A percentile compares a stretch with the other conserved stretches of the same genome.
These are phyloP conservation scores for Elaeis guineensis DNA, from an alignment of 176 grass and related monocot species.

Conservation along the genomic window DNA sequence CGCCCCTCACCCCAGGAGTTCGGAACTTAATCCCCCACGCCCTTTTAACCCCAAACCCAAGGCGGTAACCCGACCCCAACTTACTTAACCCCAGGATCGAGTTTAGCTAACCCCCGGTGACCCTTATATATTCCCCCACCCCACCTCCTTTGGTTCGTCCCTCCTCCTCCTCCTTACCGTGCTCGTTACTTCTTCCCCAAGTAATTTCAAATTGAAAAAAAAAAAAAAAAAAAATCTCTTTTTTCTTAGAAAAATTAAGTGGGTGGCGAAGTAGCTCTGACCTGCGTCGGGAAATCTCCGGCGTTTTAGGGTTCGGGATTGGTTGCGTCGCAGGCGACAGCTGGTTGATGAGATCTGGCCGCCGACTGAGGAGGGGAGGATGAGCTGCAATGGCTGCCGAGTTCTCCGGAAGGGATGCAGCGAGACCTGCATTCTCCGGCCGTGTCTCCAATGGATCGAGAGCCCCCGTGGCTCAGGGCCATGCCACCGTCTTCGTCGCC, in stretches of 20 bases:
- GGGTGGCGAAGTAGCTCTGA: not conserved
- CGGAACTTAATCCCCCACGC: conserved; percentile 28
- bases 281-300: not conserved
- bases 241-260: not conserved
- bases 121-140: conserved; percentile 40
- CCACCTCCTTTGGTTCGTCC: not conserved
- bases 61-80: conserved; percentile 8
- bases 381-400: conserved; percentile 99
- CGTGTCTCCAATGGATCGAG: conserved; percentile 87
- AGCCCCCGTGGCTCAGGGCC: conserved; percentile 65
- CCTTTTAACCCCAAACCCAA: not conserved
- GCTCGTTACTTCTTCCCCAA: not conserved
- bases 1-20: conserved; percentile 72
- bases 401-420: conserved; percentile 96
- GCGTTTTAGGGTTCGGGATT: not conserved
- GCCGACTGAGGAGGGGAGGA: conserved; percentile 17
- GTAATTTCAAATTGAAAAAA: no score
- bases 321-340: not conserved
- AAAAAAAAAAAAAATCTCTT: no score
- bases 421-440: conserved; percentile 76
- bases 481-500: conserved; percentile 95
- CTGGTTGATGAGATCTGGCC: no score
- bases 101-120: conserved; percentile 18
- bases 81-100: not conserved
- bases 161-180: conserved; percentile 15